These are phyloP conservation scores for Fusarium tjaetaba DNA, from an alignment of 2,329 filamentous ascomycete species.

Conservation along the genomic window DNA sequence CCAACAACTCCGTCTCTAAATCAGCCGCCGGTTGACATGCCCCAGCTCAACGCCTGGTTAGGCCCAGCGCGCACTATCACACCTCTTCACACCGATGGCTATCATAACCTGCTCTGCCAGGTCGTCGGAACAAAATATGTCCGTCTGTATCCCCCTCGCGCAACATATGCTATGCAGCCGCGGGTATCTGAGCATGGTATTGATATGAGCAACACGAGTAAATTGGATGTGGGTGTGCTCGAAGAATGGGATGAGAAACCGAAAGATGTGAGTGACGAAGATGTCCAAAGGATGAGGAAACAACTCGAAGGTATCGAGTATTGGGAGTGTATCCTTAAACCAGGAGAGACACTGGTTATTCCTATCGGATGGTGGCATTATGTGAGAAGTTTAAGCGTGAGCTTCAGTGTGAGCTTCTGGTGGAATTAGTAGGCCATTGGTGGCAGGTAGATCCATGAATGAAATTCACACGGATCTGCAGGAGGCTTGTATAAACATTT, in stretches of 20 bases:
- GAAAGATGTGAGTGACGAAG: slow-evolving; percentile 42
- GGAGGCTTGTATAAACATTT: background rate
- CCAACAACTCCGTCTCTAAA: slow-evolving; percentile 50
- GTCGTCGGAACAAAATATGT: slow-evolving; percentile 92
- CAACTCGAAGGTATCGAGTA: slow-evolving; percentile 70
- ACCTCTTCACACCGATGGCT: slow-evolving; percentile 91
- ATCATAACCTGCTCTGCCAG: slow-evolving; percentile 91
- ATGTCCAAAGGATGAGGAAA: slow-evolving; percentile 51
- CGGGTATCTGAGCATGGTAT: slow-evolving; percentile 74
- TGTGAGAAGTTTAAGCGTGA: slow-evolving; percentile 83
- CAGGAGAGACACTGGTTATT: slow-evolving; percentile 88
- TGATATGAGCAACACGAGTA: slow-evolving; percentile 92
- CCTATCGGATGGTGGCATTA: slow-evolving; percentile 99
- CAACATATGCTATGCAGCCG: slow-evolving; percentile 68
- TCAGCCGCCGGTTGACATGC: slow-evolving; percentile 61
- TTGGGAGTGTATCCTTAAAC: slow-evolving; percentile 79
- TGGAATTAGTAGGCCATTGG: slow-evolving; percentile 68
- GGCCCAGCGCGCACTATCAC: slow-evolving; percentile 89
- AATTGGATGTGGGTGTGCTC: slow-evolving; percentile 77
- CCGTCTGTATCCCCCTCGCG: slow-evolving; percentile 80
- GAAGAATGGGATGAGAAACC: slow-evolving; percentile 66
- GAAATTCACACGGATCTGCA: background rate
- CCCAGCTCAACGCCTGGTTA: slow-evolving; percentile 90
- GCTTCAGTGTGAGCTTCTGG: slow-evolving; percentile 98
- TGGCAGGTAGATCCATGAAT: background rate